phyloP scores from a whole-genome alignment of 805 yeast species.

The Starmerella apicola region DNA sequence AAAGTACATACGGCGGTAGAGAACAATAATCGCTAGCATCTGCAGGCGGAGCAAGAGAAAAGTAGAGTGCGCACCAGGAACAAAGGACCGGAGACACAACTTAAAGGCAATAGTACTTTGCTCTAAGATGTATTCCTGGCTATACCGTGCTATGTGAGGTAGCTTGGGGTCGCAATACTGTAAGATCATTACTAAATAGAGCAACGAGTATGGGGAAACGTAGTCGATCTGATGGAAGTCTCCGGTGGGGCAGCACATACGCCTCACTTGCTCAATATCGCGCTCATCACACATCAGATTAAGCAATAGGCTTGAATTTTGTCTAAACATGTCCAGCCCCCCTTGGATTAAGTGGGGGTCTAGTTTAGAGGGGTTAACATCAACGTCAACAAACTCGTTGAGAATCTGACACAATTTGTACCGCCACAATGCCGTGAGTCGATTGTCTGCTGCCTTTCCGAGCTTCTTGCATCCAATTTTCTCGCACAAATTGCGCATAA shows the following conservation, averaged over 20 bases:
- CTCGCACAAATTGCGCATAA: slow-evolving; percentile 16
- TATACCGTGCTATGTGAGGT: not conserved
- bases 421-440: slow-evolving; percentile 11
- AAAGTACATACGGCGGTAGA: slow-evolving; percentile 13
- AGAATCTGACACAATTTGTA: slow-evolving; percentile 1
- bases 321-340: slow-evolving; percentile 2
- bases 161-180: not conserved
- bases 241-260: slow-evolving; percentile 7
- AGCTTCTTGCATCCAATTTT: slow-evolving; percentile 13
- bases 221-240: slow-evolving; percentile 6
- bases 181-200: slow-evolving; percentile 9
- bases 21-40: slow-evolving; percentile 27
- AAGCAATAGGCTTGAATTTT: too few relatives aligned
- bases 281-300: slow-evolving; percentile 3
- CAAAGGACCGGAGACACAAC: slow-evolving; percentile 32
- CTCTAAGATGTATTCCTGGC: slow-evolving; percentile 15
- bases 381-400: not conserved
- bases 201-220: slow-evolving; percentile 13
- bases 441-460: slow-evolving; percentile 9
- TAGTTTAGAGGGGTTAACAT: not conserved
- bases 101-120: slow-evolving; percentile 40
- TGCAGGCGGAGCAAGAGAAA: slow-evolving; percentile 29
- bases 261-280: slow-evolving; percentile 6
- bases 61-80: slow-evolving; percentile 8
- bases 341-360: slow-evolving; percentile 7